Conservation (phyloP, 2,329 filamentous ascomycete genomes). For the Botrytis medusae region DNA sequence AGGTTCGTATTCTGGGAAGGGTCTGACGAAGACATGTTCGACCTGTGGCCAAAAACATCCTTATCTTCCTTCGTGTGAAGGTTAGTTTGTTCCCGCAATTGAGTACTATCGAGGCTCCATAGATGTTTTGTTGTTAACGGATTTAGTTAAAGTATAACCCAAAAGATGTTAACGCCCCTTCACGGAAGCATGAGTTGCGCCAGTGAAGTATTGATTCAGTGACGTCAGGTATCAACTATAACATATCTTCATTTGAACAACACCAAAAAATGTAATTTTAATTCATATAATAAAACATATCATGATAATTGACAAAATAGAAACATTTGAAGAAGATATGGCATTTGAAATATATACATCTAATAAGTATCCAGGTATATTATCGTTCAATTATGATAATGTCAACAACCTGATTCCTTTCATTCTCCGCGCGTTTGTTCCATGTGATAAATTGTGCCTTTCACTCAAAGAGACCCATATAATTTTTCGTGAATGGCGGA, state of each 20-base stretch:
- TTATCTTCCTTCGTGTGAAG: constrained; percentile 43
- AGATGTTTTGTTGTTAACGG: constrained; percentile 7
- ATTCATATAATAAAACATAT: neutral
- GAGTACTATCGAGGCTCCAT: constrained; percentile 35
- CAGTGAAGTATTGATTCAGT: constrained; percentile 11
- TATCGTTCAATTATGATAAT: neutral
- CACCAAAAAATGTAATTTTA: neutral
- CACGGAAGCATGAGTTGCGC: neutral
- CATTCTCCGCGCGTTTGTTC: neutral
- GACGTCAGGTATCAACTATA: constrained; percentile 16
- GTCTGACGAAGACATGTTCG: constrained; percentile 46
- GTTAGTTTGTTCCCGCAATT: neutral
- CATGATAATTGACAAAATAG: neutral
- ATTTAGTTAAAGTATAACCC: neutral
- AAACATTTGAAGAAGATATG: neutral
- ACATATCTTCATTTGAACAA: neutral
- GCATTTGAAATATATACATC: neutral
- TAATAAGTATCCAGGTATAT: neutral
- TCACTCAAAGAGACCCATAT: neutral
- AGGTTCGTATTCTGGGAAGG: constrained; percentile 39
- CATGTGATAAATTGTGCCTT: constrained; percentile 2
- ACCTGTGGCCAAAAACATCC: constrained; percentile 45
- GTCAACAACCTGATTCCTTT: neutral
- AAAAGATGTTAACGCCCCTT: neutral
- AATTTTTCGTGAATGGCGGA: constrained; percentile 10